These are phyloP conservation scores for Scheffersomyces parashehatae DNA, from an alignment of 1,139 yeast species.

Conservation along the genomic window DNA sequence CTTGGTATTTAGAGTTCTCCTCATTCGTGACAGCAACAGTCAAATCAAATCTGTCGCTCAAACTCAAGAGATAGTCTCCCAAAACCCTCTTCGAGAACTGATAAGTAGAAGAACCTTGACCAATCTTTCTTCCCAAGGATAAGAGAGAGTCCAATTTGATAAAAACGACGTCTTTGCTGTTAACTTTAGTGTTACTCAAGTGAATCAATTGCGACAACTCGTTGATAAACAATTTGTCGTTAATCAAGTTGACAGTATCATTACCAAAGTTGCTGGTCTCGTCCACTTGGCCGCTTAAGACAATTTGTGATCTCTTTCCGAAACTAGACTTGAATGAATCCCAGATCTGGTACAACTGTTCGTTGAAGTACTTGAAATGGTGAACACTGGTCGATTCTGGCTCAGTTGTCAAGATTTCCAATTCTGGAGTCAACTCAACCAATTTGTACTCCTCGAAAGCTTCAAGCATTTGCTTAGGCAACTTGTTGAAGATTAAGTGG, in stretches of 20 bases:
- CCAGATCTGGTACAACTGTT: conserved; percentile 40
- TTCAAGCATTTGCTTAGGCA: conserved; percentile 18
- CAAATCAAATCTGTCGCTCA: conserved; percentile 31
- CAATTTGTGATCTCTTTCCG: conserved; percentile 3
- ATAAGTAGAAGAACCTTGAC: conserved; percentile 41
- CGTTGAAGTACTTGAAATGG: conserved; percentile 36
- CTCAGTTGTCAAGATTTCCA: conserved; percentile 28
- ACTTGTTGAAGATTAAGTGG: conserved; percentile 15
- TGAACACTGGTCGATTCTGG: conserved; percentile 20
- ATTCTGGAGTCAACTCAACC: conserved; percentile 34
- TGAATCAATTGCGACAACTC: conserved; percentile 51
- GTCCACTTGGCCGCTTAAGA: conserved; percentile 2
- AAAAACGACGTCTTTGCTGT: conserved; percentile 24
- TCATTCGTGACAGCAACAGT: conserved; percentile 22
- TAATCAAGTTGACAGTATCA: conserved; percentile 26
- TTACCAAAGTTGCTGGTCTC: conserved; percentile 7
- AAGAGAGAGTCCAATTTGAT: conserved; percentile 43
- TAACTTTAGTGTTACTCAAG: conserved; percentile 13
- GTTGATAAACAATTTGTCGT: conserved; percentile 46
- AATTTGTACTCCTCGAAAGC: conserved; percentile 6
- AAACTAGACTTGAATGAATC: conserved; percentile 19
- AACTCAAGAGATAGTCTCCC: conserved; percentile 28
- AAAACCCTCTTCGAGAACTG: conserved; percentile 35
- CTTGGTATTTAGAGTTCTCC: neutral
- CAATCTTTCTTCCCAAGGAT: conserved; percentile 44